Percentiles rank a stretch among this genome's conserved stretches.
Conservation (phyloP, 139 green algal genomes). For the Asterochloris sp. region DNA sequence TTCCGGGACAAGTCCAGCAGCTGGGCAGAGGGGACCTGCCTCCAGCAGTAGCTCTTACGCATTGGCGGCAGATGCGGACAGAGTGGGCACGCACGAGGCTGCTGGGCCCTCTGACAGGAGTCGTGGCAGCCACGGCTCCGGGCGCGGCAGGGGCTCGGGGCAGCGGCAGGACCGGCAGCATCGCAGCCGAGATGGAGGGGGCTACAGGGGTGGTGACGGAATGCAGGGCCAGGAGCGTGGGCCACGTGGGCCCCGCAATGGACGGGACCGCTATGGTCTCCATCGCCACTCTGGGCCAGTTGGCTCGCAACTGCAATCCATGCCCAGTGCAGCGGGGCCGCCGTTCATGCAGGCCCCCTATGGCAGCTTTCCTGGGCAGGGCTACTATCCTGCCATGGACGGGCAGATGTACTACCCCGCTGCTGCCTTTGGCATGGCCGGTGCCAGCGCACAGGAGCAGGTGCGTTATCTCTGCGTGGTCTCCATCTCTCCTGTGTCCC, state of each 20-base stretch:
- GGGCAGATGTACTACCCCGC: conserved; percentile 74
- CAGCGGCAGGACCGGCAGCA: conserved; percentile 5
- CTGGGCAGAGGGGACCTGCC: neutral
- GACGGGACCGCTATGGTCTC: too few relatives aligned
- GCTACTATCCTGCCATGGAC: conserved; percentile 35
- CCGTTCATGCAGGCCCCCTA: too few relatives aligned
- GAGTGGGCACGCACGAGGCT: too few relatives aligned
- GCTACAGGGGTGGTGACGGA: neutral
- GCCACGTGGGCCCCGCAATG: too few relatives aligned
- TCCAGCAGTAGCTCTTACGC: neutral
- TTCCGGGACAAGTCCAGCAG: neutral
- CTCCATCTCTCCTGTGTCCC: too few relatives aligned
- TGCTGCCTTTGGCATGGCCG: conserved; percentile 39
- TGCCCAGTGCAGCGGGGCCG: too few relatives aligned
- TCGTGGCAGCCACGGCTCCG: too few relatives aligned
- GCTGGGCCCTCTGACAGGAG: too few relatives aligned
- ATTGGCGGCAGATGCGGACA: too few relatives aligned
- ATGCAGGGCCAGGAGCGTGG: too few relatives aligned
- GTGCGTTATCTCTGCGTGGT: neutral
- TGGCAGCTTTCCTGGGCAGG: neutral
- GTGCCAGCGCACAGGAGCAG: conserved; percentile 7
- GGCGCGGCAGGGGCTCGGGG: neutral
- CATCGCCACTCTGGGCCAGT: neutral
- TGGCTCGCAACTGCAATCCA: neutral
- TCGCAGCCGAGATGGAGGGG: too few relatives aligned